These are phyloP conservation scores for Dactylorhiza incarnata DNA, from an alignment of 106 monocot genomes.

Conservation along the genomic window DNA sequence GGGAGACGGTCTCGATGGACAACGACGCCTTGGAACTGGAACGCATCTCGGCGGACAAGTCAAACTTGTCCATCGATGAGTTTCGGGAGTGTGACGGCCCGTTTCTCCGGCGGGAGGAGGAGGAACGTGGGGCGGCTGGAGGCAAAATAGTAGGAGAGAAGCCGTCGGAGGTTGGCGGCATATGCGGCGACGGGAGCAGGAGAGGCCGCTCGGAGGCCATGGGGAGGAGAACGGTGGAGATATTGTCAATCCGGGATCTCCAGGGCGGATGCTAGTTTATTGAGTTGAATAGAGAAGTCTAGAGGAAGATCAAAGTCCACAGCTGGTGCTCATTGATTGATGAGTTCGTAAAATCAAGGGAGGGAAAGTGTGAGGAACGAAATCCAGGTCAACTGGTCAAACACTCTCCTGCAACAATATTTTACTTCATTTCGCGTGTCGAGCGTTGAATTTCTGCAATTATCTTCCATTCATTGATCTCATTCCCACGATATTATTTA, in stretches of 20 bases:
- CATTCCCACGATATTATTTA: too few species aligned
- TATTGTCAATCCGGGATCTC: background rate
- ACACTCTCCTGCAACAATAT: too few species aligned
- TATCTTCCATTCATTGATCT: too few species aligned
- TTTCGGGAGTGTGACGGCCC: background rate
- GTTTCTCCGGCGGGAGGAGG: conserved; percentile 1
- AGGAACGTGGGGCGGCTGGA: background rate
- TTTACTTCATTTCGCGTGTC: too few species aligned
- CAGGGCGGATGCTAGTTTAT: background rate
- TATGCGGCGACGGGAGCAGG: conserved; percentile 20
- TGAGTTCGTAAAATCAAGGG: background rate
- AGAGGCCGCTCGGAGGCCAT: conserved; percentile 36
- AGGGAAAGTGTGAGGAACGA: conserved; percentile 1
- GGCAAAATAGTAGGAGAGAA: conserved; percentile 9
- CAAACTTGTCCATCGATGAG: conserved; percentile 5
- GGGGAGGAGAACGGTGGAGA: background rate
- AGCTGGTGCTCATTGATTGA: conserved; percentile 1
- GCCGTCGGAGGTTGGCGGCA: background rate
- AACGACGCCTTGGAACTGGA: conserved; percentile 1
- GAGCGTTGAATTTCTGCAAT: too few species aligned
- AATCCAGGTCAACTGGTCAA: background rate
- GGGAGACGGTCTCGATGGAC: conserved; percentile 1
- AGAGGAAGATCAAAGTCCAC: background rate
- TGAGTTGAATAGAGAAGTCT: background rate
- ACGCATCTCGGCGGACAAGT: background rate